phyloP scores from a whole-genome alignment of 257 asterid species.

The Ilex aquifolium region DNA sequence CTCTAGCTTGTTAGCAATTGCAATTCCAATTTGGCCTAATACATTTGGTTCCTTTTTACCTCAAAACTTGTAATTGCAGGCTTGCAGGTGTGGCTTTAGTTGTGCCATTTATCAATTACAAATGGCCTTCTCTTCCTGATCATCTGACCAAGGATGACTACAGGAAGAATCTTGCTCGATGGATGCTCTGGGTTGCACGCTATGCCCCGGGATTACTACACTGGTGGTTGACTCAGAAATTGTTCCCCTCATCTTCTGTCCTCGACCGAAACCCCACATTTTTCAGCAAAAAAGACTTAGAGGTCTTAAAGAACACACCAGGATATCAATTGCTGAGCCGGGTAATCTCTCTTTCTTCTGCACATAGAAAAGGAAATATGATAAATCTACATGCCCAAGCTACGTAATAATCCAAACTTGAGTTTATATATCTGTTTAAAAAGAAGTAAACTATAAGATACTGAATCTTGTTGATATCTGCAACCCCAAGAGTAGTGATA shows the following conservation, averaged over 20 bases:
- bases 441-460: too few species aligned
- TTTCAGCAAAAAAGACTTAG: background rate
- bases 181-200: constrained; percentile 3
- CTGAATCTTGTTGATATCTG: too few species aligned
- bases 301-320: constrained; percentile 1
- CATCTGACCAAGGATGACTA: constrained; percentile 2
- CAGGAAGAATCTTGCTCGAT: background rate
- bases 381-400: too few species aligned
- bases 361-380: too few species aligned
- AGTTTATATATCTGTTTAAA: too few species aligned
- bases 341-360: background rate
- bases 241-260: background rate
- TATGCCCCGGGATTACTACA: constrained; percentile 6
- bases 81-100: background rate
- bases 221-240: constrained; percentile 3
- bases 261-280: background rate
- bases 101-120: background rate
- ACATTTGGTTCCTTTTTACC: background rate
- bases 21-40: background rate
- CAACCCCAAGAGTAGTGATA: too few species aligned
- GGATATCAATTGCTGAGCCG: constrained; percentile 1
- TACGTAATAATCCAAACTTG: too few species aligned
- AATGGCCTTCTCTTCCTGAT: background rate
- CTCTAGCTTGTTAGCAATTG: background rate
- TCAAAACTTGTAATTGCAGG: background rate